phyloP scores from a whole-genome alignment of 2,329 filamentous ascomycete genomes.

The Alternaria solani region DNA sequence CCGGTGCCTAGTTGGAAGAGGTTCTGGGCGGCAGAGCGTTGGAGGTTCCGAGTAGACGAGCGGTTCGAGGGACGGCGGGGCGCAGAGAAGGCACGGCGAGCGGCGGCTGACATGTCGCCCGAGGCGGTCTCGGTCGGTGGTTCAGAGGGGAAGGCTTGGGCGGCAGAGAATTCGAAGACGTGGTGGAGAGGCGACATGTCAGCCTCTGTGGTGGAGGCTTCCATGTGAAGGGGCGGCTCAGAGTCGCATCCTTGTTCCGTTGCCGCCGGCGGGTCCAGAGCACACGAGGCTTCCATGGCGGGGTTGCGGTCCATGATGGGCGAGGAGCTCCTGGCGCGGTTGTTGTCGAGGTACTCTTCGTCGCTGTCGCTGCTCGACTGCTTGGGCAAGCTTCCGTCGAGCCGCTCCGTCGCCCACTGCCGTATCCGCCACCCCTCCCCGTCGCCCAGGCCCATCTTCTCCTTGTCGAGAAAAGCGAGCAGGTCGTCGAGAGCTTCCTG shows the following conservation, averaged over 20 bases:
- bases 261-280: conserved; percentile 29
- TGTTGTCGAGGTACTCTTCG: conserved; percentile 69
- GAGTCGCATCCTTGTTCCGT: conserved; percentile 38
- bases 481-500: conserved; percentile 94
- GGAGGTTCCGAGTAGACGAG: conserved; percentile 38
- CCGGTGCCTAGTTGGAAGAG: conserved; percentile 64
- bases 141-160: conserved; percentile 64
- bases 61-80: conserved; percentile 50
- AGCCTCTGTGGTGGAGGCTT: conserved; percentile 39
- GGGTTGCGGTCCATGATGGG: conserved; percentile 64
- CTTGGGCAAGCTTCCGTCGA: conserved; percentile 68
- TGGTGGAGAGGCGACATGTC: conserved; percentile 43
- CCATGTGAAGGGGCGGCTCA: conserved; percentile 51
- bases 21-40: conserved; percentile 45
- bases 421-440: conserved; percentile 76
- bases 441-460: conserved; percentile 78
- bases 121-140: conserved; percentile 46
- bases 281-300: conserved; percentile 52
- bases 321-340: conserved; percentile 67
- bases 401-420: conserved; percentile 73
- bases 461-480: conserved; percentile 82
- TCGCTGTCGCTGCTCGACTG: conserved; percentile 70
- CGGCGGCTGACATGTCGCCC: conserved; percentile 38
- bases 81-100: conserved; percentile 44
- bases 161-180: conserved; percentile 74